Conservation (phyloP, 2,329 filamentous ascomycete genomes). For the Pyricularia grisea region DNA sequence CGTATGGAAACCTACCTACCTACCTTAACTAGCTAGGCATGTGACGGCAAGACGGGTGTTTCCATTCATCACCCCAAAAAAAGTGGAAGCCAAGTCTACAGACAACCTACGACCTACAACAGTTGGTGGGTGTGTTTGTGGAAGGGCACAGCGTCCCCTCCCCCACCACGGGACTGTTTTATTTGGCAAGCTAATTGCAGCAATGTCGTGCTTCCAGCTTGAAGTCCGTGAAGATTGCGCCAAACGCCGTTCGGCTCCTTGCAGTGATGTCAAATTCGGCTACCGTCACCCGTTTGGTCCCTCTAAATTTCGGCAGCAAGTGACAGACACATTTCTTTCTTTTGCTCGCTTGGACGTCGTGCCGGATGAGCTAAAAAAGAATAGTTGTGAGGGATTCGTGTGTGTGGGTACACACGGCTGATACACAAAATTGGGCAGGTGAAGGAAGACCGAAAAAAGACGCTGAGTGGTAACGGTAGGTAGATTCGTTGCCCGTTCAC, state of each 20-base stretch:
- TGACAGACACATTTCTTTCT: background rate
- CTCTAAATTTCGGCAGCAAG: background rate
- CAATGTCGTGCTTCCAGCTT: background rate
- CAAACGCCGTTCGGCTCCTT: background rate
- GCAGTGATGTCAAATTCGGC: background rate
- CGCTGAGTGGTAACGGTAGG: background rate
- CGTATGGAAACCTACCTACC: background rate
- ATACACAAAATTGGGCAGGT: background rate
- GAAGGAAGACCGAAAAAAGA: background rate
- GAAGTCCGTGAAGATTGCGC: background rate
- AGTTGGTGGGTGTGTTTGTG: background rate
- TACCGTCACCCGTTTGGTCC: background rate
- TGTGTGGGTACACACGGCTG: background rate
- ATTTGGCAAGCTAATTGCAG: background rate
- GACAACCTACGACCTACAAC: background rate
- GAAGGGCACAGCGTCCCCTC: background rate
- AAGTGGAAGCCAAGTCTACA: background rate
- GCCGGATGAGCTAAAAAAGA: background rate
- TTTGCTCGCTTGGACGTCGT: background rate
- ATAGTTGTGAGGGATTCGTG: background rate
- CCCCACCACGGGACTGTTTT: background rate
- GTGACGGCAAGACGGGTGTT: background rate
- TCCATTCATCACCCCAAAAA: background rate
- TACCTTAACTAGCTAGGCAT: background rate
- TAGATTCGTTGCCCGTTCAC: background rate